These are phyloP conservation scores for Sugiyamaella neomexicana DNA, from an alignment of 1,139 yeast genomes.

Conservation along the genomic window DNA sequence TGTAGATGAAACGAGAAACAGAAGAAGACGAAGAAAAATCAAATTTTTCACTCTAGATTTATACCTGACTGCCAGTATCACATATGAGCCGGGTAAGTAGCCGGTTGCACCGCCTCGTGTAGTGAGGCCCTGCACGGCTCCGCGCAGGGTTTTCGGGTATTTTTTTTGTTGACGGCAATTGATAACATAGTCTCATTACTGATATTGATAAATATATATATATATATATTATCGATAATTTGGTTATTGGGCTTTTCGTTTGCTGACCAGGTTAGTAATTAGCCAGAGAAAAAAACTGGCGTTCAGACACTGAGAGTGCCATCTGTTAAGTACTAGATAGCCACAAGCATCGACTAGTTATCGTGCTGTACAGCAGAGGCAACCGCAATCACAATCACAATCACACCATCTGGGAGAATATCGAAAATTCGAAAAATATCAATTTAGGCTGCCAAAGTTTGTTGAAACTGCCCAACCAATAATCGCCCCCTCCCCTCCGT, in stretches of 20 bases:
- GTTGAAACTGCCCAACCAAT: not conserved
- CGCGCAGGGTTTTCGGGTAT: conserved; percentile 1
- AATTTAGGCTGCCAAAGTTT: not conserved
- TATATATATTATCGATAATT: not conserved
- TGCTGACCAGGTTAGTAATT: no score
- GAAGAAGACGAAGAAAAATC: conserved; percentile 1
- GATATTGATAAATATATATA: not conserved
- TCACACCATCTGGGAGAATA: not conserved
- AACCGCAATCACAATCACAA: not conserved
- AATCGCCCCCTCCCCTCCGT: not conserved
- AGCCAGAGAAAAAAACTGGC: no score
- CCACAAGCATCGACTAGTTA: not conserved
- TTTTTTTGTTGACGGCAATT: not conserved
- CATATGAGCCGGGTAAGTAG: not conserved
- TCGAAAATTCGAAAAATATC: no score
- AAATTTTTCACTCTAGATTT: conserved; percentile 6
- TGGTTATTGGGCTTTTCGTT: no score
- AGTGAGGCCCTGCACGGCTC: not conserved
- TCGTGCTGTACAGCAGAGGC: not conserved
- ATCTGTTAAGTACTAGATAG: not conserved
- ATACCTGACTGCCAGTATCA: not conserved
- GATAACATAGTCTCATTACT: not conserved
- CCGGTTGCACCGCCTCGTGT: not conserved
- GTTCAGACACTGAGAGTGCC: no score
- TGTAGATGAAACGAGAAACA: not conserved